Base-by-base conservation (phyloP, 108 stramenopile genomes). In the Chaetoceros tenuissimus region DNA sequence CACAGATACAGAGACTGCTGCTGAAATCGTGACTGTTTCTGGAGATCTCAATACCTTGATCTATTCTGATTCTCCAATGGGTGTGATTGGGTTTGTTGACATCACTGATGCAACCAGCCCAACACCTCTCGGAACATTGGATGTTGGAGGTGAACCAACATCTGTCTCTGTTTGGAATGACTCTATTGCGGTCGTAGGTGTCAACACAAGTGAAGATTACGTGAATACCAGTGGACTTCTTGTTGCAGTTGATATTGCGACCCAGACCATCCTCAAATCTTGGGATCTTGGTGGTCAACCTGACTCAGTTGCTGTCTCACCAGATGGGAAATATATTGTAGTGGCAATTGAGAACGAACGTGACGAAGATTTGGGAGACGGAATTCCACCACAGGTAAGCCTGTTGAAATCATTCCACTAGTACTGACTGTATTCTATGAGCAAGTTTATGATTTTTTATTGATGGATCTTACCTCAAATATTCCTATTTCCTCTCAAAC, bases 261-360 rank as follows among this genome's bases (percentile, higher is more conserved):
- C 63, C 24, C 40, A 67, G 28, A 0, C 48, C 8, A 31, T 71
- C 23, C 22, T 77, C 8, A 60, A 30, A 1, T 59, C 48, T 20
- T 46, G 69, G 20, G 73, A 74, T 18, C 64, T 80, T 34, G 54
- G 55, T 46, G 84, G 84, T 17, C 85, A 87, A 53, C 85, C 85
- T 20, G 85, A 87, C 58, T 49, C 77, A 24, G 58, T 87, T 31
- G 63, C 58, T 21, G 61, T 75, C 16, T 60, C 62, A 30, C 56
- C 71, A 0, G 78, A 85, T 24, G 61, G 61, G 8, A 61, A 64
- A 18, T 80, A 70, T 48, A 57, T 75, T 21, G 79, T 72, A 7
- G 70, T 82, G 49, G 76, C 73, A 61, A 82, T 86, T 28, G 85
- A 82, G 55, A 82, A 86, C 49, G 79, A 80, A 48, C 75, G 86